Base-by-base conservation (phyloP, 208 protist genomes). In the Borovskyia barvae region DNA sequence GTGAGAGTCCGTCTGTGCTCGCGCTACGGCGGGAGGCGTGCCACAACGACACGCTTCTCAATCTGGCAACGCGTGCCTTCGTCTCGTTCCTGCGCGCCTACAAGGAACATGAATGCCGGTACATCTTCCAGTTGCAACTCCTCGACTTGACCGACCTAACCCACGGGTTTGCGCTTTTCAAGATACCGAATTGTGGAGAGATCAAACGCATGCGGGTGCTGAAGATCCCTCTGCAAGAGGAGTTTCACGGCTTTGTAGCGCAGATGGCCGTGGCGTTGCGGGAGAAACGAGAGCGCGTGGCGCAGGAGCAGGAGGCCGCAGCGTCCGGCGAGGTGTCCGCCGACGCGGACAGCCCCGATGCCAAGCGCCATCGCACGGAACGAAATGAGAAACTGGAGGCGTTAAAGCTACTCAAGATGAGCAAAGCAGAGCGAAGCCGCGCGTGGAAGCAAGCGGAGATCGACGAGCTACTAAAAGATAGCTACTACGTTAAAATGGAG, bases 81-180 rank as follows among this genome's bases (percentile, higher is more conserved):
- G 87, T 96, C 15, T 93, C 85, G 5, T 97, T 94, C 69, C 81
- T 97, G 52, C 89, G 92, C 25, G 92, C 89, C 1, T 97, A 97
- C 84, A 96, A 96, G 73, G 90, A 97, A 64, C 94, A 97, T 66
- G 87, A 94, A 68, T 94, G 85, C 56, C 74, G 88, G 36, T 96
- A 96, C 81, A 97, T 97, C 63, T 97, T 97, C 65, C 83, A 90
- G 50, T 75, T 97, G 30, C 79, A 90, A 68, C 72, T 77, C 19
- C 86, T 97, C 61, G 97, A 99, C 58, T 71, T 99, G 19, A 90
- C 88, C 20, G 88, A 97, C 48, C 85, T 99, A 28, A 95, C 93
- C 24, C 85, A 97, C 65, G 79, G 84, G 28, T 98, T 97, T 66
- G 93, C 67, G 8, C 78, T 98, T 8, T 89, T 93, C 50, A 92